phyloP scores from a whole-genome alignment of 176 grass and related monocot genomes.

The Bolboschoenus planiculmis region DNA sequence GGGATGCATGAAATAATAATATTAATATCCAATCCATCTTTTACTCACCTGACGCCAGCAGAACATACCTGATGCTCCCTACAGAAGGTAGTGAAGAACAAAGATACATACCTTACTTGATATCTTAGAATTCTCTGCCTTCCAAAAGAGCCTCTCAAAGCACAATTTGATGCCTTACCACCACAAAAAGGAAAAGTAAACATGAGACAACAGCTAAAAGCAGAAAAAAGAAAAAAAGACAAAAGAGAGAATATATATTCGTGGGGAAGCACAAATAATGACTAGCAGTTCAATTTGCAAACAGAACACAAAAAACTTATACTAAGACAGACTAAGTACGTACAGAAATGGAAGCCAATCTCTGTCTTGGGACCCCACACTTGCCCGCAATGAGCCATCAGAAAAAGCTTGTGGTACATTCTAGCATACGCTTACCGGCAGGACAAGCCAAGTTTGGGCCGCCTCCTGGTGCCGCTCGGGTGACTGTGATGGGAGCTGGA shows the following conservation, averaged over 20 bases:
- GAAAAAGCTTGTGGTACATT: background rate
- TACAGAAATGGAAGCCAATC: background rate
- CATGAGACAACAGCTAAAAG: background rate
- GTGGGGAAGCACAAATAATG: background rate
- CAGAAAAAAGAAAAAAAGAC: background rate
- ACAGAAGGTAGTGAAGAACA: background rate
- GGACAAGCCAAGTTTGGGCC: background rate
- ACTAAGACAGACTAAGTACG: background rate
- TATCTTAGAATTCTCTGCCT: background rate
- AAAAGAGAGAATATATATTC: background rate
- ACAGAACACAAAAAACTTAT: background rate
- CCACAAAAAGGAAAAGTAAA: background rate
- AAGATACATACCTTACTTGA: constrained; percentile 9
- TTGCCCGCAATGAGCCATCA: background rate
- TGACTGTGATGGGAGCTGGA: background rate
- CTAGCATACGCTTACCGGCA: background rate
- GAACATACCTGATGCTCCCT: background rate
- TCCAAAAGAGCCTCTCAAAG: background rate
- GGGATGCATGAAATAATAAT: too few species aligned
- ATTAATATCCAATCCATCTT: background rate
- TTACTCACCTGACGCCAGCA: background rate
- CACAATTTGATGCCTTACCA: constrained; percentile 3
- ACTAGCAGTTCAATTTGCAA: background rate
- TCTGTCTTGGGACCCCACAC: background rate
- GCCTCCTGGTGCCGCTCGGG: background rate